Base-by-base conservation (phyloP, 768 basidiomycete species). In the Lentinus tigrinus region DNA sequence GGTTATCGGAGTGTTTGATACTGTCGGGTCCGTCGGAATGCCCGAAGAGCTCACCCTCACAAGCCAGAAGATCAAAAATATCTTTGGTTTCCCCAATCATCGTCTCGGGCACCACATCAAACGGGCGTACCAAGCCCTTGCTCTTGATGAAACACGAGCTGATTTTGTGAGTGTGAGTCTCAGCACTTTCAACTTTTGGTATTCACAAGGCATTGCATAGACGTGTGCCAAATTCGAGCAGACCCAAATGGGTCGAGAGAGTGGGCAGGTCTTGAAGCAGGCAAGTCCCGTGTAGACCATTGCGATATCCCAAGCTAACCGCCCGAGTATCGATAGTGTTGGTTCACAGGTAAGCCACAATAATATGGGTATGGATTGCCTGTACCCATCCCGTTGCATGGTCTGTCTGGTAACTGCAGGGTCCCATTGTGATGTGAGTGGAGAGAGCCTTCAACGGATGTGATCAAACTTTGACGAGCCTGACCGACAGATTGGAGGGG, bases 1-100 rank as follows among this genome's bases (percentile, higher is more conserved):
- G 69, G 87, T 85, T 61, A 63, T 91, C 52, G 88, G 88, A 2
- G 87, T 91, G 19, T 91, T 85, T 65, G 89, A 91, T 64, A 91
- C 89, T 5, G 89, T 90, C n/a, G 87, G 87, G 14, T 79, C 87
- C 11, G 68, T 88, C 27, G 88, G 88, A 10, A 70, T 91, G 16
- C 89, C 89, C 1, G 85, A 85, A 64, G 88, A 89, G 63, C 65
- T 90, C 16, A 77, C 78, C 3, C 70, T 77, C 43, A 70, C 73
- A 17, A 76, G 77, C 11, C 70, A 76, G 16, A 78, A 77, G 54
- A 68, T 77, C 14, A 76, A 72, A 52, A 78, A 75, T 4, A 71
- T 88, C 3, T 89, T 88, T 62, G 89, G 89, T 21, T 89, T 90
- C 66, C 78, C 77, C 11, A 85, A 89, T 64, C 75, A 73, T 11